Evolutionary conservation across 2,329 filamentous ascomycete genomes (phyloP).

Genomic region (Fusarium ambrosium): DNA sequence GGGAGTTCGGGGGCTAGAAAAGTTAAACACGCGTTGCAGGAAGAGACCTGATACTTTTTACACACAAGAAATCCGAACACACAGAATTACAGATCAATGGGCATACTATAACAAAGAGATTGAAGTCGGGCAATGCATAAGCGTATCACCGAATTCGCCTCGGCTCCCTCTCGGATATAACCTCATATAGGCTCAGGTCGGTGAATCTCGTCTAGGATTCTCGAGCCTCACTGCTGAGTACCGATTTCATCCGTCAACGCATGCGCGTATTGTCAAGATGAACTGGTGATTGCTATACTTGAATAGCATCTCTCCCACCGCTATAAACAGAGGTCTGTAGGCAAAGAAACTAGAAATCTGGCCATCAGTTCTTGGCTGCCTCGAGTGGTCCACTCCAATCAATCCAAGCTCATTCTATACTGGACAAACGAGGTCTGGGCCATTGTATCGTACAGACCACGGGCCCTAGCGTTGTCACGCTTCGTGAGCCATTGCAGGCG

Average conservation of each 20-base stretch:
- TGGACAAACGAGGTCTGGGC: conserved; percentile 32
- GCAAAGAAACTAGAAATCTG: not conserved
- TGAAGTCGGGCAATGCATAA: not conserved
- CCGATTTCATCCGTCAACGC: not conserved
- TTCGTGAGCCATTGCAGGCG: conserved; percentile 37
- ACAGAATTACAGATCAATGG: too few species aligned
- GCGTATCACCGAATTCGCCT: not conserved
- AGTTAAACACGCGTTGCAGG: too few species aligned
- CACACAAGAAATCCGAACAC: too few species aligned
- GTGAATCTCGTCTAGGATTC: not conserved
- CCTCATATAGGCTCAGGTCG: not conserved
- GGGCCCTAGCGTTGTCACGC: conserved; percentile 25
- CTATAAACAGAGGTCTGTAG: not conserved
- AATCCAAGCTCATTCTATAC: conserved; percentile 23
- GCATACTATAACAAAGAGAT: not conserved
- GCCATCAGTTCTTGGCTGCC: not conserved
- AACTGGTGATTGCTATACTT: not conserved
- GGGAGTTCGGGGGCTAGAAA: too few species aligned
- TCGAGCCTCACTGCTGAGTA: not conserved
- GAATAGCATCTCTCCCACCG: not conserved
- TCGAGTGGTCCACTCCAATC: not conserved
- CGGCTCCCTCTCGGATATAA: not conserved
- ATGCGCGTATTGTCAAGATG: not conserved
- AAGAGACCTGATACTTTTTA: too few species aligned
- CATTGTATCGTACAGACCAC: conserved; percentile 31